These are phyloP conservation scores for Sporisorium iseilematis-ciliati DNA, from an alignment of 1,284 basidiomycete genomes.

Conservation along the genomic window DNA sequence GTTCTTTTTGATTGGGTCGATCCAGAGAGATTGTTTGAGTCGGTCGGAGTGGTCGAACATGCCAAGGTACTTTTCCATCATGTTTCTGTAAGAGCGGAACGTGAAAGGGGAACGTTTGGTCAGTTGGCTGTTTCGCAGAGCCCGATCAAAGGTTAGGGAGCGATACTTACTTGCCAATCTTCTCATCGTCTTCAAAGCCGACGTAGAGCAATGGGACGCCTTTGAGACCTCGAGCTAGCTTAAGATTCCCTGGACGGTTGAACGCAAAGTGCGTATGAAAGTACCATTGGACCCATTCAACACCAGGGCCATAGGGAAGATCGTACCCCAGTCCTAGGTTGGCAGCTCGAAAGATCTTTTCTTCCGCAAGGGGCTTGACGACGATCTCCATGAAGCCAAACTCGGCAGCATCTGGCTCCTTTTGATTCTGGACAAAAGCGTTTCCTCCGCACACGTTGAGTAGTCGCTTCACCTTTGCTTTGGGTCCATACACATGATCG, in stretches of 20 bases:
- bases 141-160: too few species aligned
- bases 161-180: conserved; percentile 50
- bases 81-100: conserved; percentile 26
- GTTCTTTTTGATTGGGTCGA: conserved; percentile 48
- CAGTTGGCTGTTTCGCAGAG: neutral
- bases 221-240: conserved; percentile 36
- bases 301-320: conserved; percentile 55
- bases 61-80: conserved; percentile 57
- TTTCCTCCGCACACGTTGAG: conserved; percentile 61
- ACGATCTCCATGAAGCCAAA: conserved; percentile 57
- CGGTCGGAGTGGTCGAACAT: conserved; percentile 51
- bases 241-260: conserved; percentile 39
- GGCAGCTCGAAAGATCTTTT: conserved; percentile 52
- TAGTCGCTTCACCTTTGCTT: conserved; percentile 46
- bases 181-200: conserved; percentile 60
- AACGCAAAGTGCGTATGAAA: conserved; percentile 60
- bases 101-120: neutral
- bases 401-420: conserved; percentile 44
- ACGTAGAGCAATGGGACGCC: conserved; percentile 47
- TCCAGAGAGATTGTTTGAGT: conserved; percentile 56
- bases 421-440: conserved; percentile 52
- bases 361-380: conserved; percentile 52
- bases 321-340: conserved; percentile 59
- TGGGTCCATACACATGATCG: conserved; percentile 43
- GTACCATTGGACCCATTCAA: conserved; percentile 61